Evolutionary conservation across 2,329 filamentous ascomycete genomes (phyloP).

Genomic region (Tympanopsis confertula): DNA sequence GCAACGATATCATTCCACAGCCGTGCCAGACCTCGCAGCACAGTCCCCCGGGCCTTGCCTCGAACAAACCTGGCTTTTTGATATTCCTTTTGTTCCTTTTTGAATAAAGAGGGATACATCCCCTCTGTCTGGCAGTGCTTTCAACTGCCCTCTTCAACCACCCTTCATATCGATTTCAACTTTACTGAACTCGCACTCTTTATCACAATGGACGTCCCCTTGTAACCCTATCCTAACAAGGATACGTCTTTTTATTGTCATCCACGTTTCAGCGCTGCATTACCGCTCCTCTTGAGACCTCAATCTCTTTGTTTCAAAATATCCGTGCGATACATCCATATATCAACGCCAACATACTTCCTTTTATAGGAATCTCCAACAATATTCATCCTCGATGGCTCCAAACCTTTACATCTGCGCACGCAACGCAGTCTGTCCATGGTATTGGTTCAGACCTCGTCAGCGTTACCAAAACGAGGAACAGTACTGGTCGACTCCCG

Average conservation of each 20-base stretch:
- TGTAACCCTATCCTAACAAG: constrained; percentile 10
- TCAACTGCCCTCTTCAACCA: too few species aligned
- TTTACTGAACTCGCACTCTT: constrained; percentile 9
- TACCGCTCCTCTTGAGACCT: neutral
- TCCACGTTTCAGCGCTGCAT: neutral
- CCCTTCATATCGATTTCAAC: too few species aligned
- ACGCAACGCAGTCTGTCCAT: constrained; percentile 31
- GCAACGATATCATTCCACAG: too few species aligned
- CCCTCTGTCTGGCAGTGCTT: too few species aligned
- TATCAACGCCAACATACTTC: neutral
- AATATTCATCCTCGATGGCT: constrained; percentile 21
- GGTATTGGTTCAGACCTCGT: constrained; percentile 40
- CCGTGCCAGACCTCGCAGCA: too few species aligned
- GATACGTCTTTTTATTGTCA: constrained; percentile 1
- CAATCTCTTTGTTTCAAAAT: neutral
- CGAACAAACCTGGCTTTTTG: too few species aligned
- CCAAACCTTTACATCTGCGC: constrained; percentile 36
- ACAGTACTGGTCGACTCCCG: constrained; percentile 33
- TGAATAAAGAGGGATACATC: too few species aligned
- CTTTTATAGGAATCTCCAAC: neutral
- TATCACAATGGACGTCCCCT: constrained; percentile 17
- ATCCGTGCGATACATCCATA: neutral
- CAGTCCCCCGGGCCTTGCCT: too few species aligned
- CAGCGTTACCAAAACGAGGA: constrained; percentile 22
- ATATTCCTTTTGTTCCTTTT: too few species aligned